These are phyloP conservation scores for Trichocomaceae sp. DNA, from an alignment of 2,329 filamentous ascomycete genomes.

Conservation along the genomic window DNA sequence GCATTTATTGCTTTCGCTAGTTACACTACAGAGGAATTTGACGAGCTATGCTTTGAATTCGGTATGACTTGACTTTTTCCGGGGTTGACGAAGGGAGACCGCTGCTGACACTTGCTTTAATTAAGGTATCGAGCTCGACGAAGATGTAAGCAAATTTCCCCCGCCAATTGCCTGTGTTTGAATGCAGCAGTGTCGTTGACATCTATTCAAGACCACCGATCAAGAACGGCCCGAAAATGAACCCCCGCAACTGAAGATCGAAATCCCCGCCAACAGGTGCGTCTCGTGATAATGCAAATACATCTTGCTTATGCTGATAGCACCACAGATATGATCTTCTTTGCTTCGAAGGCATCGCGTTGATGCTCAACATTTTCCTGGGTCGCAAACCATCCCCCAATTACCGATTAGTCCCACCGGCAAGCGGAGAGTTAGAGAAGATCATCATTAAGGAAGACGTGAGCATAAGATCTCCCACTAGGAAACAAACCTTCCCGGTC, in stretches of 20 bases:
- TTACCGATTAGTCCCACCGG: slow-evolving; percentile 67
- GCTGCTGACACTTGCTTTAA: slow-evolving; percentile 22
- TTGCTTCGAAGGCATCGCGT: slow-evolving; percentile 91
- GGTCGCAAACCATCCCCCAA: slow-evolving; percentile 69
- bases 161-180: neutral
- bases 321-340: slow-evolving; percentile 69
- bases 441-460: slow-evolving; percentile 69
- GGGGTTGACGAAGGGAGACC: slow-evolving; percentile 18
- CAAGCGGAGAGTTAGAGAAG: slow-evolving; percentile 66
- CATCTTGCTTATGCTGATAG: slow-evolving; percentile 18
- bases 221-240: slow-evolving; percentile 72
- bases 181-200: slow-evolving; percentile 14
- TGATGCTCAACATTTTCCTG: slow-evolving; percentile 94
- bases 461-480: slow-evolving; percentile 18
- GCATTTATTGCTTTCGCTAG: slow-evolving; percentile 35
- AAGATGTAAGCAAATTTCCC: slow-evolving; percentile 53
- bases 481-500: neutral
- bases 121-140: slow-evolving; percentile 80
- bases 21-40: slow-evolving; percentile 89
- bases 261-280: slow-evolving; percentile 91
- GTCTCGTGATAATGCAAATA: slow-evolving; percentile 23
- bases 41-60: slow-evolving; percentile 97
- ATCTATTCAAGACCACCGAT: slow-evolving; percentile 54
- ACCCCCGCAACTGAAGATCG: slow-evolving; percentile 90
- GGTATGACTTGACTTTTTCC: slow-evolving; percentile 44